Evolutionary conservation across 352 stramenopile species (phyloP), one percentile per base, ranked within the genome.

Genomic region (Globisporangium apiculatum): DNA sequence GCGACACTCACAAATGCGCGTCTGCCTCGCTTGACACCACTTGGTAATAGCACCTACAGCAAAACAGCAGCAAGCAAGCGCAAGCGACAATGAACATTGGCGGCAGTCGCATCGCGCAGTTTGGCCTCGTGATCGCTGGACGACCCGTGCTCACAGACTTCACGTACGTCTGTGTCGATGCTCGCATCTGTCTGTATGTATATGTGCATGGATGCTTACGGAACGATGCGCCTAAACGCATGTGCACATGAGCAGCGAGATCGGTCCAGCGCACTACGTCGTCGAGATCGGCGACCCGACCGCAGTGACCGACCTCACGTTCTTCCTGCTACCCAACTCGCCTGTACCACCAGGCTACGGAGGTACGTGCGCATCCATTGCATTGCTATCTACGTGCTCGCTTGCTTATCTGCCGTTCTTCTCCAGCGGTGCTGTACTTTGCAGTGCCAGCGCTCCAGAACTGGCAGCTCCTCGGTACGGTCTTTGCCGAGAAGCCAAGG

Each of bases 341-440:
- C 73, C 76, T 11, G 76, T 89, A 1, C 76, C 80, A 31, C 72
- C 58, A 49, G 80, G 77, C 37, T 88, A 70, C 52, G 77, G 72
- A 58, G 73, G 73, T 82, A 38, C 35, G 49, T 56, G 11, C 17
- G 24, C 24, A n/a, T 2, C n/a, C 15, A 37, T 35, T 18, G 51
- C 36, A 48, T 58, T 41, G 58, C 53, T 14, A 14, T 49, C 55
- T 64, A 3, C 24, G 24, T 31, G 24, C 24, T 31, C 24, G 24
- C n/a, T n/a, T n/a, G n/a, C n/a, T n/a, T n/a, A n/a, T n/a, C n/a
- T n/a, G n/a, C n/a, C n/a, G n/a, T n/a, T n/a, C n/a, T n/a, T n/a
- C n/a, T 48, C 46, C 57, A 83, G 78, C 78, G 24, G 76, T 89
- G 48, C 53, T 91, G 17, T 91, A 91, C 62, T 91, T 87, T 58